Percentiles rank a stretch among this genome's conserved stretches.
phyloP scores from a whole-genome alignment of 2,329 filamentous ascomycete genomes.

The Thielaviopsis euricoi region DNA sequence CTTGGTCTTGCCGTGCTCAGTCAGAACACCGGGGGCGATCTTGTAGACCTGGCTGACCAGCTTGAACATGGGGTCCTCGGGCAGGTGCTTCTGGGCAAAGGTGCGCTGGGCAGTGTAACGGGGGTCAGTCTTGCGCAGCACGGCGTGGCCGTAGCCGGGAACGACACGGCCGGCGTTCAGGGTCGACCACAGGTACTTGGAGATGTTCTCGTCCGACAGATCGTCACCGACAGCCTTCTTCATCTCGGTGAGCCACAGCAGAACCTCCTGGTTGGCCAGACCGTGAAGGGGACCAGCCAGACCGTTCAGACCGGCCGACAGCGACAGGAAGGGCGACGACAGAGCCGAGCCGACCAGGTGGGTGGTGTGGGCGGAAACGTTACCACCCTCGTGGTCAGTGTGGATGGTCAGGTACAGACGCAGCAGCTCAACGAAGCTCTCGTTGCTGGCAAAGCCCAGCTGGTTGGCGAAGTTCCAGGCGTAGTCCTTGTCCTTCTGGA shows the following conservation, averaged over 20 bases:
- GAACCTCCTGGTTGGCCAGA: slow-evolving; percentile 97
- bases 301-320: slow-evolving; percentile 93
- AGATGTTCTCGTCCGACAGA: slow-evolving; percentile 90
- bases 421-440: slow-evolving; percentile 95
- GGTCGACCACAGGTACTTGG: slow-evolving; percentile 96
- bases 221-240: slow-evolving; percentile 89
- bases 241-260: slow-evolving; percentile 99
- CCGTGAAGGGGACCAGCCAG: slow-evolving; percentile 96
- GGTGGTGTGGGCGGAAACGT: slow-evolving; percentile 96
- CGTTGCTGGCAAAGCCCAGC: slow-evolving; percentile 89
- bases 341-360: slow-evolving; percentile 94
- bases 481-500: slow-evolving; percentile 99
- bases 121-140: slow-evolving; percentile 98
- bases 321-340: slow-evolving; percentile 92
- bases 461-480: slow-evolving; percentile 99
- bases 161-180: slow-evolving; percentile 92
- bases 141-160: slow-evolving; percentile 94
- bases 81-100: slow-evolving; percentile 84
- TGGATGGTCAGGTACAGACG: slow-evolving; percentile 99
- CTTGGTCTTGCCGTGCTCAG: slow-evolving; percentile 99
- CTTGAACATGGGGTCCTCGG: slow-evolving; percentile 99
- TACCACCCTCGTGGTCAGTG: slow-evolving; percentile 98
- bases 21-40: slow-evolving; percentile 93
- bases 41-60: slow-evolving; percentile 99
- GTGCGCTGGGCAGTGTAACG: slow-evolving; percentile 97